Evolutionary conservation across 2,329 filamentous ascomycete genomes (phyloP).

Genomic region (Xylaria digitata): DNA sequence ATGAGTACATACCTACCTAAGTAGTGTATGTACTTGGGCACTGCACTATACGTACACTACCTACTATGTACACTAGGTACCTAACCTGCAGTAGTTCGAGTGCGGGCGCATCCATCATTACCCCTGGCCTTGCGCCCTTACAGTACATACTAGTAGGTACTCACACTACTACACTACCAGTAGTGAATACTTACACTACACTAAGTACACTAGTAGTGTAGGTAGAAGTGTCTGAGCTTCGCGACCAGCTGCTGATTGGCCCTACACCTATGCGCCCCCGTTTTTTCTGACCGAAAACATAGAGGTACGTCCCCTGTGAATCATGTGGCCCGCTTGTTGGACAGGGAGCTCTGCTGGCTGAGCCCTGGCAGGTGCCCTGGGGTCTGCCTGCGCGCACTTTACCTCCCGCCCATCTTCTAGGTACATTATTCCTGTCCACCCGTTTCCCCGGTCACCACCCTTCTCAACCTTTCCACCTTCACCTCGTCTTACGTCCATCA

Average conservation of each 20-base stretch:
- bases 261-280: conserved; percentile 37
- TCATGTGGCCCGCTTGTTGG: conserved; percentile 44
- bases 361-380: not conserved
- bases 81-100: conserved; percentile 8
- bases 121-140: conserved; percentile 19
- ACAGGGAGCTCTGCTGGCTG: conserved; percentile 33
- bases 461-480: conserved; percentile 44
- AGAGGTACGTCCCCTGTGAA: conserved; percentile 29
- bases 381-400: conserved; percentile 38
- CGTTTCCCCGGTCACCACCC: conserved; percentile 40
- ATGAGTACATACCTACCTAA: too few relatives aligned
- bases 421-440: conserved; percentile 48
- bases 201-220: too few relatives aligned
- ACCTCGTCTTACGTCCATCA: conserved; percentile 33
- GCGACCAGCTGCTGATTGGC: conserved; percentile 39
- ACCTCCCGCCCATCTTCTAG: conserved; percentile 43
- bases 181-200: too few relatives aligned
- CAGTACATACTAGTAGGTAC: not conserved
- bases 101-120: conserved; percentile 9
- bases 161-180: too few relatives aligned
- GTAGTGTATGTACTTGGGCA: too few relatives aligned
- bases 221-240: conserved; percentile 29
- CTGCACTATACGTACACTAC: too few relatives aligned
- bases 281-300: conserved; percentile 44
- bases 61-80: not conserved